These are phyloP conservation scores for Lipomyces yamanashiensis DNA, from an alignment of 805 yeast species.

Conservation along the genomic window DNA sequence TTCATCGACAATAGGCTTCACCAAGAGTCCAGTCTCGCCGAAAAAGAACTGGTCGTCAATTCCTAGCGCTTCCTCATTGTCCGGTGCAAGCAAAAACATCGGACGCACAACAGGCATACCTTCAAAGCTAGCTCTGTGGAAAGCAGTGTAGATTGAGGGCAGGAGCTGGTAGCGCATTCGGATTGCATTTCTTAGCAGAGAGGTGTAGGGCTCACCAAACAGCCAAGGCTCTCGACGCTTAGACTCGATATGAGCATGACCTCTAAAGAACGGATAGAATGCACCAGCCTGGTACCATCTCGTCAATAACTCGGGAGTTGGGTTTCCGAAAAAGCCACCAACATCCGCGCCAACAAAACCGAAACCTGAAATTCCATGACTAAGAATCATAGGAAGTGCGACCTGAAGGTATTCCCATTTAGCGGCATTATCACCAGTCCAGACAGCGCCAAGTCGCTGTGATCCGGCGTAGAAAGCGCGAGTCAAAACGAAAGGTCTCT, in stretches of 20 bases:
- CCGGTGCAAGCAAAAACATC: conserved; percentile 39
- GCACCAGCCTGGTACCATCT: conserved; percentile 97
- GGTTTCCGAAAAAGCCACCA: conserved; percentile 95
- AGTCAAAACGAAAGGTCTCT: conserved; percentile 85
- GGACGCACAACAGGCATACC: conserved; percentile 69
- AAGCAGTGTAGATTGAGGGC: conserved; percentile 80
- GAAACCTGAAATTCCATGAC: conserved; percentile 79
- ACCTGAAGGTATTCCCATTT: conserved; percentile 83
- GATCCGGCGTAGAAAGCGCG: conserved; percentile 90
- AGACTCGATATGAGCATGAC: conserved; percentile 94
- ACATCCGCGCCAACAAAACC: conserved; percentile 97
- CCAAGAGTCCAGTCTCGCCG: conserved; percentile 71
- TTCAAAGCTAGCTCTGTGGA: conserved; percentile 60
- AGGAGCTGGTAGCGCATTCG: conserved; percentile 73
- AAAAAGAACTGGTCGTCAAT: conserved; percentile 85
- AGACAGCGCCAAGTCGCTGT: conserved; percentile 87
- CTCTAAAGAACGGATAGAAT: conserved; percentile 96
- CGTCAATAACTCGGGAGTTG: conserved; percentile 74
- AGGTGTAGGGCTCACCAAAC: conserved; percentile 72
- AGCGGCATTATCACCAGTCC: conserved; percentile 98
- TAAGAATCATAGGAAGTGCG: conserved; percentile 86
- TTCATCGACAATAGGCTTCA: conserved; percentile 76
- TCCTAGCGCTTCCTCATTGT: conserved; percentile 53
- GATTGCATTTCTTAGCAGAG: conserved; percentile 70
- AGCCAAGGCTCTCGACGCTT: conserved; percentile 93